Evolutionary conservation across 176 grass and related monocot species (phyloP), one percentile per base, ranked within the genome.

Genomic region (Cenchrus fungigraminus): DNA sequence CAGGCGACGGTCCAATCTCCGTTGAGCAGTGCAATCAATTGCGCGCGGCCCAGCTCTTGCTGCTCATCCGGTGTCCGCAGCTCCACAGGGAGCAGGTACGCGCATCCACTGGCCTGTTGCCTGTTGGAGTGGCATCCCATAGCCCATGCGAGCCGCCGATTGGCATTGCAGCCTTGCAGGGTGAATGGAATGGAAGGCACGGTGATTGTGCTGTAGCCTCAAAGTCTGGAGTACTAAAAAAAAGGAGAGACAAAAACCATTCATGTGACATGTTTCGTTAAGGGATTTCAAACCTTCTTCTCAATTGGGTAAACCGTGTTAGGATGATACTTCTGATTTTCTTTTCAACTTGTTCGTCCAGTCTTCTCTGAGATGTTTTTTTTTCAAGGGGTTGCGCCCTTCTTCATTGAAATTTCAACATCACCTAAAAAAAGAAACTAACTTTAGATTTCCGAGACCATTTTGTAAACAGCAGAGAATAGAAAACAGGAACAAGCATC

Each of bases 21-120:
- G 43, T 54, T 10, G 45, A 28, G 71, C 75, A 74, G 68, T 84
- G 37, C 40, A 49, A 73, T 84, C 20, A 84, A 74, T 47, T 49
- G 45, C 31, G 20, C 22, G 20, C 22, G 20, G 15, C 46, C 32
- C 3, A 4, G 34, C 34, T 34, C 34, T 25, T 25, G 3, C 1
- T 31, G n/a, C 66, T 8, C 76, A 70, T 64, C 55, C 44, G 6
- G 25, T 65, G 14, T 56, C 73, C 5, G 8, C 80, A 0, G 8
- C 31, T 3, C 61, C 60, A 34, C 64, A 83, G 43, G 76, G 49
- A 79, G 59, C 77, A 49, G 6, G 63, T 11, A 5, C 37, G 17
- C 42, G 9, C 40, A 71, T 17, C 45, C 67, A 20, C 44, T 63
- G 17, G 5, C 44, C 9, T 34, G 74, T 78, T 40, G 25, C 69